Percentiles rank a stretch among this genome's conserved stretches.
These are phyloP conservation scores for Mortierella sp. DNA, from an alignment of 371 early-diverging fungal genomes.

Conservation along the genomic window DNA sequence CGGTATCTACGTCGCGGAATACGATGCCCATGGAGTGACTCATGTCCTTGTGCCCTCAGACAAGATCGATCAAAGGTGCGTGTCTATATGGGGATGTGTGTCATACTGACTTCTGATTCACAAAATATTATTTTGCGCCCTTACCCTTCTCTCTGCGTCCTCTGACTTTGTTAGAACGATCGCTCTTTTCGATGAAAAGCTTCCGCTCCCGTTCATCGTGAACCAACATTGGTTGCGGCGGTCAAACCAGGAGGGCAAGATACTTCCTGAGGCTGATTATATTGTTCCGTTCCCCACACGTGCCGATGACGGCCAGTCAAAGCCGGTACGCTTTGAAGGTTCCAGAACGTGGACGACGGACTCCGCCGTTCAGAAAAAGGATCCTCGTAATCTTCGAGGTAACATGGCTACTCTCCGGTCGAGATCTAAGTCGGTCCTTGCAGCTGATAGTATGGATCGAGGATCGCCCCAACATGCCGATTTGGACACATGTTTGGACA, in stretches of 20 bases:
- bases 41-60: constrained; percentile 43
- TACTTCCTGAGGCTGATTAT: constrained; percentile 25
- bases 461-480: neutral
- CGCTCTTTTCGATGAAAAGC: constrained; percentile 10
- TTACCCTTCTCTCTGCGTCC: too few relatives aligned
- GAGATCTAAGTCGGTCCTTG: neutral
- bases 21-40: constrained; percentile 28
- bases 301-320: constrained; percentile 16
- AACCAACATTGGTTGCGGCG: constrained; percentile 28
- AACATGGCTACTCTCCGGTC: constrained; percentile 2
- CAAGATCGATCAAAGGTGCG: constrained; percentile 17
- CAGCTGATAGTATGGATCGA: too few relatives aligned
- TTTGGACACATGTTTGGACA: too few relatives aligned
- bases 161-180: constrained; percentile 14
- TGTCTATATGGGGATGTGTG: neutral
- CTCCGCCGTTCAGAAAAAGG: neutral
- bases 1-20: constrained; percentile 29
- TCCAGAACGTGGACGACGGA: constrained; percentile 35
- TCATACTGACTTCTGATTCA: too few relatives aligned
- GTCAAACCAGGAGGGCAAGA: constrained; percentile 17
- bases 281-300: constrained; percentile 36
- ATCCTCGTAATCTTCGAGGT: neutral
- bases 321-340: constrained; percentile 9
- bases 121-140: too few relatives aligned
- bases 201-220: constrained; percentile 29